Evolutionary conservation across 805 yeast genomes (phyloP), one percentile per base, ranked within the genome.

Genomic region (Clavispora carvajalis): DNA sequence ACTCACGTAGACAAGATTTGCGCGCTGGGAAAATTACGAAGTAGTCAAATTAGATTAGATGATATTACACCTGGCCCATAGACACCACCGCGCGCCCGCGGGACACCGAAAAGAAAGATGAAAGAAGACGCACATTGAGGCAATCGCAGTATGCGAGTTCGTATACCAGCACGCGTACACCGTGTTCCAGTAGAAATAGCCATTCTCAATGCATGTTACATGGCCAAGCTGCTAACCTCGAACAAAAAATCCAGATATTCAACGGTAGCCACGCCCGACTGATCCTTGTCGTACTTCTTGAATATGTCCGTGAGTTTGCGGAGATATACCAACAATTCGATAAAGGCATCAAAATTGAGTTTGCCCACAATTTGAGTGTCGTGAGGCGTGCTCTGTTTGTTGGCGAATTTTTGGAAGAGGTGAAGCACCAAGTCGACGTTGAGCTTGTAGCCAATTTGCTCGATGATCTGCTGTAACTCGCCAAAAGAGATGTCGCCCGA

Each of bases 271-370:
- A 79, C 71, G 2, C 95, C 95, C 36, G 83, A 81, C 34, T 83
- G 74, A 47, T 84, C 88, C 10, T 71, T 64, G 57, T 87, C 95
- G 58, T 75, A 85, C 55, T 80, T 80, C 53, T 85, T 83, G 67
- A 87, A 87, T 11, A 82, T 70, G 54, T 84, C 89, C 1, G 95
- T 85, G 47, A 85, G 73, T 47, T 86, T 76, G 55, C 86, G 73
- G 49, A 87, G 67, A 73, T 86, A 83, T 13, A 86, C 84, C 49
- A 87, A 71, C 39, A 85, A 73, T 57, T 87, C 95, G 19, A 87
- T 88, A 61, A 87, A 87, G 58, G 79, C 73, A 58, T 87, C 95
- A 59, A 87, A 87, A 44, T 84, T 79, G 60, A 87, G 57, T 43
- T 62, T 67, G 1, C 73, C 73, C 23, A 67, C 63, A 0, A 59